Evolutionary conservation across 768 basidiomycete species (phyloP), one percentile per base, ranked within the genome.

Genomic region (Boletus pseudo-olivaceus): DNA sequence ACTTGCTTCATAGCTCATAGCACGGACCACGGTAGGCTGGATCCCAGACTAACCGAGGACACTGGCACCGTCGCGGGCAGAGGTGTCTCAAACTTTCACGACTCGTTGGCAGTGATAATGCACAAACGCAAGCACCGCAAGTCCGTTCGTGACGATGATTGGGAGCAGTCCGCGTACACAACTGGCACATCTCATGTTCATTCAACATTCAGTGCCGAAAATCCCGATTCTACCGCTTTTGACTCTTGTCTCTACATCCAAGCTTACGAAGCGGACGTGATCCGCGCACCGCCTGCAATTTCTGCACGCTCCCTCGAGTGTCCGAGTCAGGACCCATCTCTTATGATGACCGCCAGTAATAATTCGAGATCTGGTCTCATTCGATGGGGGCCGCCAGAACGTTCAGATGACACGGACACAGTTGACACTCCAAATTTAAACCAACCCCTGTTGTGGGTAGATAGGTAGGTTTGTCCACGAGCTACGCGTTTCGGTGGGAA

Each of bases 191-290:
- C 54, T 11, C 54, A 53, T 30, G 34, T 27, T 10, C 61, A 54
- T 7, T 26, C 55, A n/a, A 20, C 47, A 7, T 23, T 33, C 29
- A 38, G 33, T 30, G 9, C 40, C 2, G 59, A 50, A 14, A 32
- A 19, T 20, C n/a, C 26, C 11, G 60, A 61, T 40, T 17, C 9
- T 4, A 14, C 43, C 4, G 15, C 42, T 14, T 42, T 37, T 4
- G 71, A 75, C 46, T 62, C 70, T 34, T 62, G 62, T 29, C 71
- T 84, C 4, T 80, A 75, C 55, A 72, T 92, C 33, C 82, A 85
- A 59, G 92, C 88, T 0, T 79, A 91, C 65, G 92, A 94, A 69
- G 88, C 88, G 5, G 84, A 88, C 46, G 70, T 94, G 20, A 67
- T 85, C 5, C 79, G 79, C 17, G 83, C 85, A 2, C 72, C 80